Base-by-base conservation (phyloP, 1,284 basidiomycete species). In the Tetrapyrgos nigripes region DNA sequence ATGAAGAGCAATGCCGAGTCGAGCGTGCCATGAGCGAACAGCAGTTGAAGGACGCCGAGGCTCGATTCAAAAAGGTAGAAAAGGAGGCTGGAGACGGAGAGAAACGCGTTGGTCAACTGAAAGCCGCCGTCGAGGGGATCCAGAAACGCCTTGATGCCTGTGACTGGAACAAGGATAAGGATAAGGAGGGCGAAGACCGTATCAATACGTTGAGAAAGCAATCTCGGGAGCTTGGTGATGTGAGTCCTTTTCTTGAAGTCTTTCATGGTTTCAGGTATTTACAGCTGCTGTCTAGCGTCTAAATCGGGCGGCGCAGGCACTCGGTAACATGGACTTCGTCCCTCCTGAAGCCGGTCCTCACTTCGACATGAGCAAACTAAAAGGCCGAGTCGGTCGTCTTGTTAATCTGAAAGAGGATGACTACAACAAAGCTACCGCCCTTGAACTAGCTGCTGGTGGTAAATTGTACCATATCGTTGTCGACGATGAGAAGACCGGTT, bases 391-490 rank as follows among this genome's bases (percentile, higher is more conserved):
- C n/a, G 95, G 92, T 0, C 89, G 88, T 21, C 84, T 98, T 21
- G 87, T 98, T 63, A 81, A 85, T 0, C 85, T 99, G 1, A 83
- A 88, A 35, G 76, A 85, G 26, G 77, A 83, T 51, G 87, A 96
- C 70, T 88, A 87, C 68, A 79, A 88, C 66, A 92, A 91, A 62
- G 87, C 94, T 1, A 95, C 94, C 0, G 97, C 97, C 1, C 84
- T 99, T 24, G 97, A 99, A 75, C 91, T 98, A 62, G 90, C 93
- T 28, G 96, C 96, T 0, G 96, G 96, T 2, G 90, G 87, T 1
- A 91, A 92, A 63, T 81, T 99, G n/a, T 98, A 94, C 79, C 96
- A 98, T 62, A 92, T 97, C 40, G 92, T 98, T 21, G 94, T 98
- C 21, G 88, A 97, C 66, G 91, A 97, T 71, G 94, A 98, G 73